phyloP scores from a whole-genome alignment of 116 monocot genomes.

The Papilionanthe hybrid region DNA sequence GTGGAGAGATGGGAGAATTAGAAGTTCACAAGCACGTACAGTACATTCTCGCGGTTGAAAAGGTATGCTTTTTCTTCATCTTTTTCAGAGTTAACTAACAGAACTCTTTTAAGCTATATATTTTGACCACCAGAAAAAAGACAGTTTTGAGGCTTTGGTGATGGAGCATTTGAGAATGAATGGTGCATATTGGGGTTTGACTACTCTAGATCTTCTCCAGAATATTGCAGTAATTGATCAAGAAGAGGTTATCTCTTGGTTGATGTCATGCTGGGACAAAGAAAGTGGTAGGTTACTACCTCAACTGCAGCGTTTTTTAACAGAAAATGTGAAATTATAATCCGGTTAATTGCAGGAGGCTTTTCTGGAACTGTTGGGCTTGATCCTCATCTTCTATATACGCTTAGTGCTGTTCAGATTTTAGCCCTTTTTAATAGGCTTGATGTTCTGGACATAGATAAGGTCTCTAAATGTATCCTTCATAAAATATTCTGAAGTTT shows the following conservation, averaged over 20 bases:
- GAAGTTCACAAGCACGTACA: conserved; percentile 65
- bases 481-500: not conserved
- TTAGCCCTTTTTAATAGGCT: conserved; percentile 70
- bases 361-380: conserved; percentile 88
- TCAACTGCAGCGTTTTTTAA: not conserved
- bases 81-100: not conserved
- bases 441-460: conserved; percentile 64
- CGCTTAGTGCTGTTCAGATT: conserved; percentile 90
- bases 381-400: conserved; percentile 82
- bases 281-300: conserved; percentile 25
- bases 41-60: conserved; percentile 77
- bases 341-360: conserved; percentile 46
- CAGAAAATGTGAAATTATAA: not conserved
- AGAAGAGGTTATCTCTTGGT: conserved; percentile 70
- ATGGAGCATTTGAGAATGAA: conserved; percentile 85
- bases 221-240: conserved; percentile 51
- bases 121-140: conserved; percentile 51
- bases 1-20: conserved; percentile 32
- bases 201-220: conserved; percentile 80
- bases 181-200: conserved; percentile 96
- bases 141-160: conserved; percentile 62
- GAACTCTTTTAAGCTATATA: not conserved
- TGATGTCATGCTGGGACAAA: conserved; percentile 68
- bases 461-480: conserved; percentile 85
- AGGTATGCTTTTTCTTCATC: conserved; percentile 28